These are phyloP conservation scores for Trichosporon faecale DNA, from an alignment of 1,284 basidiomycete genomes.

Conservation along the genomic window DNA sequence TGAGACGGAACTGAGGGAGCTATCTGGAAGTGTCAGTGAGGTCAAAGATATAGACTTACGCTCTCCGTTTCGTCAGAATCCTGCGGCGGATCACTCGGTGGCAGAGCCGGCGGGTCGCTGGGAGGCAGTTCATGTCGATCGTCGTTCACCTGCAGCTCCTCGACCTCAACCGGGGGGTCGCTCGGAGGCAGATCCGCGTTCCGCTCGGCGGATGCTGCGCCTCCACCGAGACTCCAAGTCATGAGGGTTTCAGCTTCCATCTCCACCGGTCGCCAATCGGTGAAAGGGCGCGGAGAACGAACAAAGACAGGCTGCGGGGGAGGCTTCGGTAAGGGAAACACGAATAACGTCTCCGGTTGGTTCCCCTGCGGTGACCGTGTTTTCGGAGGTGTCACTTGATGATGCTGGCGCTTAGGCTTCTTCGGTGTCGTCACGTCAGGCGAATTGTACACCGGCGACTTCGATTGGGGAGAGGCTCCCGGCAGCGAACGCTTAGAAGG, in stretches of 20 bases:
- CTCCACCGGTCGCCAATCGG: slow-evolving; percentile 32
- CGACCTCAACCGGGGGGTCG: not conserved
- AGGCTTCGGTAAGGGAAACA: slow-evolving; percentile 27
- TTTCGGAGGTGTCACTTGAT: slow-evolving; percentile 34
- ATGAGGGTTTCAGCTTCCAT: slow-evolving; percentile 45
- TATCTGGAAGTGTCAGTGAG: slow-evolving; percentile 24
- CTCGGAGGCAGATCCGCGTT: not conserved
- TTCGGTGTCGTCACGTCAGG: slow-evolving; percentile 12
- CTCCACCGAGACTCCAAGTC: slow-evolving; percentile 36
- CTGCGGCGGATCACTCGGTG: not conserved
- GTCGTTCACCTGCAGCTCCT: no score
- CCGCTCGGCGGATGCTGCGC: not conserved
- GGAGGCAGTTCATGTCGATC: not conserved
- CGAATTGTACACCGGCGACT: not conserved
- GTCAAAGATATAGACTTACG: slow-evolving; percentile 16
- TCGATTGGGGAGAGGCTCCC: not conserved
- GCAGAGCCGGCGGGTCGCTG: not conserved
- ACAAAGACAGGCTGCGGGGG: slow-evolving; percentile 26
- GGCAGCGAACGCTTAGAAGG: not conserved
- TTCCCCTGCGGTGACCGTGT: slow-evolving; percentile 18
- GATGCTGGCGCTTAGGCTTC: slow-evolving; percentile 19
- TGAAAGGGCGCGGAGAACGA: not conserved
- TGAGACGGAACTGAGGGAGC: slow-evolving; percentile 27
- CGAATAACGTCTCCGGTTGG: slow-evolving; percentile 29
- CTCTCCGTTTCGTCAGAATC: slow-evolving; percentile 25